phyloP scores from a whole-genome alignment of 2,329 filamentous ascomycete genomes.

The Cephalotrichum gorgonifer region DNA sequence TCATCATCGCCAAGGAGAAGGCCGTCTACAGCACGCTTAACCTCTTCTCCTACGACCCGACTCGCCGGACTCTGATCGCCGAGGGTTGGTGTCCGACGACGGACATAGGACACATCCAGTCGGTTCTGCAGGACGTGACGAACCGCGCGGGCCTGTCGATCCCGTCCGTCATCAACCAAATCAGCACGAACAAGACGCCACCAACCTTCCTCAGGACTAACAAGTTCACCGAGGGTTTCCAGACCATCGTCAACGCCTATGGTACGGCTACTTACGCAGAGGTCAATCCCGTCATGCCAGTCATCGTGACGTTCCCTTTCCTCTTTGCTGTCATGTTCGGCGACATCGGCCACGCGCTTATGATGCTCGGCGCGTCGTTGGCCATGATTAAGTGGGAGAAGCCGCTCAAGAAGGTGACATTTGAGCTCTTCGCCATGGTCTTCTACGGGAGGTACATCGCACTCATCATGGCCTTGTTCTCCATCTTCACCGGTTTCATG shows the following conservation, averaged over 20 bases:
- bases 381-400: slow-evolving; percentile 98
- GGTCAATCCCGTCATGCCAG: slow-evolving; percentile 90
- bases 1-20: slow-evolving; percentile 97
- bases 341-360: slow-evolving; percentile 85
- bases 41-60: slow-evolving; percentile 91
- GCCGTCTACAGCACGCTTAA: slow-evolving; percentile 93
- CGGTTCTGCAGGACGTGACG: slow-evolving; percentile 91
- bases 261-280: slow-evolving; percentile 96
- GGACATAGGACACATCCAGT: slow-evolving; percentile 78
- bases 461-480: slow-evolving; percentile 95
- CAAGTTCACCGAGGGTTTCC: slow-evolving; percentile 96
- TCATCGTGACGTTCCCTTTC: slow-evolving; percentile 98
- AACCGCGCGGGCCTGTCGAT: slow-evolving; percentile 93
- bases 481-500: slow-evolving; percentile 90
- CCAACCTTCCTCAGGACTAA: slow-evolving; percentile 97
- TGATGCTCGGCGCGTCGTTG: slow-evolving; percentile 74
- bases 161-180: slow-evolving; percentile 96
- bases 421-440: slow-evolving; percentile 96
- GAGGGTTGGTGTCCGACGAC: slow-evolving; percentile 97
- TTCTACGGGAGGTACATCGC: slow-evolving; percentile 99
- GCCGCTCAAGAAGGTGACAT: slow-evolving; percentile 78
- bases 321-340: slow-evolving; percentile 99
- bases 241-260: slow-evolving; percentile 98
- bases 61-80: slow-evolving; percentile 89
- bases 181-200: slow-evolving; percentile 92